Percentiles rank a stretch among this genome's conserved stretches.
Conservation (phyloP, 805 yeast species). For the Schwanniomyces polymorphus region DNA sequence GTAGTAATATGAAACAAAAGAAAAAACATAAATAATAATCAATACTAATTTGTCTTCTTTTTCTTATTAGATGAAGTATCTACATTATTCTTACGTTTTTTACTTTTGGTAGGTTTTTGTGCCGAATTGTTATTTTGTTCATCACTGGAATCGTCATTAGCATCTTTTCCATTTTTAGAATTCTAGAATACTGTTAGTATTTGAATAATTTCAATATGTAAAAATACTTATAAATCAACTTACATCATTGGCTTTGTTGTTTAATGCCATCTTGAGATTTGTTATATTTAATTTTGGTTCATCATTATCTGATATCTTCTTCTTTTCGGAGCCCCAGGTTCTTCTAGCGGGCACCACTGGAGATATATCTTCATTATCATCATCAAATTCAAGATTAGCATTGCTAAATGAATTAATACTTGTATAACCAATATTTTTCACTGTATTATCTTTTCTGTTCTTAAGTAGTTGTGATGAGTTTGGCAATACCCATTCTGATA, state of each 20-base stretch:
- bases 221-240: neutral
- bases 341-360: constrained; percentile 6
- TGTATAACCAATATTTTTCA: constrained; percentile 42
- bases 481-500: constrained; percentile 54
- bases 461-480: constrained; percentile 23
- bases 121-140: neutral
- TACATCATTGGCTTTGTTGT: neutral
- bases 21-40: constrained; percentile 9
- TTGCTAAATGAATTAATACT: constrained; percentile 30
- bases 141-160: neutral
- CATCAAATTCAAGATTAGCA: constrained; percentile 13
- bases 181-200: neutral
- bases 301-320: neutral
- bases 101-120: neutral
- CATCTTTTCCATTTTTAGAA: neutral
- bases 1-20: constrained; percentile 14
- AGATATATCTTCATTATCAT: constrained; percentile 1
- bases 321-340: constrained; percentile 14
- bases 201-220: neutral
- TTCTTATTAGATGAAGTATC: constrained; percentile 13
- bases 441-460: constrained; percentile 19
- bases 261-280: constrained; percentile 6
- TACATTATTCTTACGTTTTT: neutral
- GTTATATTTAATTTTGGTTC: constrained; percentile 3
- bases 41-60: constrained; percentile 6